Base-by-base conservation (phyloP, 2,329 filamentous ascomycete species). In the Seiridium unicorne region DNA sequence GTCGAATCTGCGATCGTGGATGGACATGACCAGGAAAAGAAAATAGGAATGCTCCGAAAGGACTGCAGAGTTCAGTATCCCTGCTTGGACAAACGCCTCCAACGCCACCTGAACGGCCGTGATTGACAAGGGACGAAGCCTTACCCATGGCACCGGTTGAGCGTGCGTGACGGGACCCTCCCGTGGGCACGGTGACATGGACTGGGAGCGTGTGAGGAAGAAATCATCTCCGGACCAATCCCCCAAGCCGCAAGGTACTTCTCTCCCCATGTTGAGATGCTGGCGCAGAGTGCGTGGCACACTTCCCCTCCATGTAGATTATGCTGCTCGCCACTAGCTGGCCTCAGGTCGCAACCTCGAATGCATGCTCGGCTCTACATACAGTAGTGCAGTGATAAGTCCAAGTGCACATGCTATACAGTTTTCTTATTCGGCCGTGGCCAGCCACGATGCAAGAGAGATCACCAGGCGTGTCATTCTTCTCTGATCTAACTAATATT, bases 151-250 rank as follows among this genome's bases (percentile, higher is more conserved):
- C 48, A 46, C 57, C 57, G 57, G 57, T 59, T 59, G 57, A 53
- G 57, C 47, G 38, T 54, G 57, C 26, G 26, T 42, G 31, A 54
- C 49, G 57, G 57, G 38, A 40, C 57, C 48, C 48, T 48, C 57
- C 57, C 57, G 48, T 46, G 47, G 40, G 57, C 48, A 47, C 34
- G 44, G 36, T 38, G 55, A 44, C 54, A 57, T 31, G 40, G 44
- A 31, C 10, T 32, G 34, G n/a, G 42, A 31, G 46, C 34, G 44
- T 42, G n/a, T 31, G 44, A 55, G 26, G 26, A 44, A 51, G 38
- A 60, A 55, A 62, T 64, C 64, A 65, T 64, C 61, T 64, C 59
- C 58, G 61, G 61, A 54, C 61, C 58, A 60, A 63, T 60, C 61
- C 63, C 51, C 44, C 54, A 53, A 48, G 46, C 13, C 46, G 31